A percentile compares a stretch with the other conserved stretches of the same genome.
phyloP scores from a whole-genome alignment of 2,329 filamentous ascomycete species.

The Paecilomyces niveus region DNA sequence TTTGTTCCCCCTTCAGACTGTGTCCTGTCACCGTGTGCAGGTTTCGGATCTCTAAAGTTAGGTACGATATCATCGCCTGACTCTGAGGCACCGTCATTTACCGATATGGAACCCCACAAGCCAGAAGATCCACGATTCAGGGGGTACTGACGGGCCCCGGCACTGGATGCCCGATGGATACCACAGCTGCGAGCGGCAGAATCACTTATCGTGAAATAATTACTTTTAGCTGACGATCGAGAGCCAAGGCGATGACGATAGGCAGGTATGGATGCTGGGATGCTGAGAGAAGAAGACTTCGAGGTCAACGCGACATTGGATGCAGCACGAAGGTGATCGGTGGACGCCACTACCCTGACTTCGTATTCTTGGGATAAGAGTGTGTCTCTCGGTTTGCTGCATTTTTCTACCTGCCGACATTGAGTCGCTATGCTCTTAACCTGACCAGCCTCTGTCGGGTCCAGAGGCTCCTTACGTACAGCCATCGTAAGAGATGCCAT shows the following conservation, averaged over 20 bases:
- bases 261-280: slow-evolving; percentile 17
- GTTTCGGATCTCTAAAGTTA: slow-evolving; percentile 25
- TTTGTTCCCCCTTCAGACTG: background rate
- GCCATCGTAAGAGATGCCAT: slow-evolving; percentile 92
- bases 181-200: background rate
- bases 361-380: slow-evolving; percentile 49
- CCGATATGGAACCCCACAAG: slow-evolving; percentile 28
- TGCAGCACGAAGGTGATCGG: slow-evolving; percentile 52
- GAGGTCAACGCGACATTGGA: slow-evolving; percentile 14
- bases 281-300: slow-evolving; percentile 10
- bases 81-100: slow-evolving; percentile 12
- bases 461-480: slow-evolving; percentile 45
- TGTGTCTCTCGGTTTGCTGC: slow-evolving; percentile 16
- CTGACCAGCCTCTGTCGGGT: slow-evolving; percentile 4
- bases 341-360: slow-evolving; percentile 53
- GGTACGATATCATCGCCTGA: slow-evolving; percentile 27
- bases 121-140: slow-evolving; percentile 17
- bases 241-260: slow-evolving; percentile 27
- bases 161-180: slow-evolving; percentile 6
- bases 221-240: slow-evolving; percentile 15
- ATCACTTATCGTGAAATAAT: slow-evolving; percentile 17
- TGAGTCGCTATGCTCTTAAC: slow-evolving; percentile 2
- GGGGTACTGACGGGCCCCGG: slow-evolving; percentile 7
- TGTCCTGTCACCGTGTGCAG: slow-evolving; percentile 6
- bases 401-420: slow-evolving; percentile 1